phyloP scores from a whole-genome alignment of 352 stramenopile species.

The Phytopythium vexans region DNA sequence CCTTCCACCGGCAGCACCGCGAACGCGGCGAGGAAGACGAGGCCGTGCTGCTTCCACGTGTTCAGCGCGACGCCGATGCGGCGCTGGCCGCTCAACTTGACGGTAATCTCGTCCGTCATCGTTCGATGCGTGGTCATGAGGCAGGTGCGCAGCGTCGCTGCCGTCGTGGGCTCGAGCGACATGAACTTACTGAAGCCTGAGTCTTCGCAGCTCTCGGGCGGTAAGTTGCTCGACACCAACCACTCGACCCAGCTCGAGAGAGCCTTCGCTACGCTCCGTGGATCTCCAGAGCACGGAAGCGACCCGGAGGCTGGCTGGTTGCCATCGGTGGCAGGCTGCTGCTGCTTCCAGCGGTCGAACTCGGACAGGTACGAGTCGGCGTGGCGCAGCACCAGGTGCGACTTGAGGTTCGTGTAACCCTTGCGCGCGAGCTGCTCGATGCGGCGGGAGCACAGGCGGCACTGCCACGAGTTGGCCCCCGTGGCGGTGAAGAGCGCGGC shows the following conservation, averaged over 20 bases:
- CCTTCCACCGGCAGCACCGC: not conserved
- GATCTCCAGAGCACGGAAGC: too few species aligned
- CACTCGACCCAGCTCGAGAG: not conserved
- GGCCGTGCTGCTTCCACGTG: not conserved
- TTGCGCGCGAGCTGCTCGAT: slow-evolving; percentile 2
- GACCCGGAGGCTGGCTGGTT: too few species aligned
- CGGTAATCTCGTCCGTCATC: not conserved
- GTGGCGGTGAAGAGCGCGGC: not conserved
- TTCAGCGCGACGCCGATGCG: not conserved
- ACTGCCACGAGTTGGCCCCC: not conserved
- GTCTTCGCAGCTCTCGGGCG: not conserved
- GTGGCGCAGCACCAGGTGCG: slow-evolving; percentile 4
- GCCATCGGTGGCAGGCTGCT: too few species aligned
- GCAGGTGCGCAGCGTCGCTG: not conserved
- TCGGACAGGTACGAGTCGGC: not conserved
- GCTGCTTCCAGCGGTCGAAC: not conserved
- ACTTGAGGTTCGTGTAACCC: slow-evolving; percentile 6
- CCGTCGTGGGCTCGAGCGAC: not conserved
- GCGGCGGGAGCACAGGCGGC: not conserved
- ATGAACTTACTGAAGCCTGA: not conserved
- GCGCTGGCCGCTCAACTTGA: not conserved
- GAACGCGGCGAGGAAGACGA: not conserved
- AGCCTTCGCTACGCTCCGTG: too few species aligned
- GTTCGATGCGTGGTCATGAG: not conserved
- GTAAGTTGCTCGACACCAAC: not conserved